These are phyloP conservation scores for Diaporthe caulivora DNA, from an alignment of 2,329 filamentous ascomycete species.

Conservation along the genomic window DNA sequence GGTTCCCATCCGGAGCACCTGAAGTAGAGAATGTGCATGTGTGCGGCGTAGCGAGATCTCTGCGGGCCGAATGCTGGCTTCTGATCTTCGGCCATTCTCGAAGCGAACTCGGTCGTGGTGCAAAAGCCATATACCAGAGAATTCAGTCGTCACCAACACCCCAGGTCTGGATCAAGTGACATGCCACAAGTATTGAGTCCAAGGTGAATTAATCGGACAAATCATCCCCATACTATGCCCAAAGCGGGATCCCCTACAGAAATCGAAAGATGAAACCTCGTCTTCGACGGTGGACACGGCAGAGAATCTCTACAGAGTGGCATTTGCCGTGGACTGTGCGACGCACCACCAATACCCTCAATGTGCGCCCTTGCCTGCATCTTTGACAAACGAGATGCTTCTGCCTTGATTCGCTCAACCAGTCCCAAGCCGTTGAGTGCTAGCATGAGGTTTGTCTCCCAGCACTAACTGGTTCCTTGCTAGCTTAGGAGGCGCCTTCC, in stretches of 20 bases:
- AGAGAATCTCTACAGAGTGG: constrained; percentile 29
- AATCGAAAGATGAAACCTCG: constrained; percentile 9
- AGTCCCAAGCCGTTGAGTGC: constrained; percentile 20
- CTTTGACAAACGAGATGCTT: constrained; percentile 21
- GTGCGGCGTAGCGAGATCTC: constrained; percentile 2
- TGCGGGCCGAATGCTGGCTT: constrained; percentile 16
- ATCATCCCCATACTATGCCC: background rate
- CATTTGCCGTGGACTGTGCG: constrained; percentile 4
- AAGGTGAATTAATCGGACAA: constrained; percentile 2
- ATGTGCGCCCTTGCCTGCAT: constrained; percentile 29
- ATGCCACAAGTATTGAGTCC: background rate
- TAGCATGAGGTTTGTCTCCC: constrained; percentile 1
- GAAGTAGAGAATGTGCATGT: background rate
- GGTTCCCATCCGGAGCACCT: background rate
- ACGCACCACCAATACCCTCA: constrained; percentile 14
- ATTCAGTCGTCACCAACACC: background rate
- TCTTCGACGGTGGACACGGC: constrained; percentile 15
- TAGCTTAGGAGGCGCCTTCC: constrained; percentile 23
- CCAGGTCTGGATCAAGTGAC: background rate
- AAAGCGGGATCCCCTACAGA: constrained; percentile 14
- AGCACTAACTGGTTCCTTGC: constrained; percentile 26
- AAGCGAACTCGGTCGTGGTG: constrained; percentile 5
- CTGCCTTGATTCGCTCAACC: constrained; percentile 27
- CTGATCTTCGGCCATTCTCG: background rate
- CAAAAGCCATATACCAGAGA: background rate